Percentiles rank a stretch among this genome's conserved stretches.
Conservation (phyloP, 306 rosid genomes). For the Castanea mollissima region DNA sequence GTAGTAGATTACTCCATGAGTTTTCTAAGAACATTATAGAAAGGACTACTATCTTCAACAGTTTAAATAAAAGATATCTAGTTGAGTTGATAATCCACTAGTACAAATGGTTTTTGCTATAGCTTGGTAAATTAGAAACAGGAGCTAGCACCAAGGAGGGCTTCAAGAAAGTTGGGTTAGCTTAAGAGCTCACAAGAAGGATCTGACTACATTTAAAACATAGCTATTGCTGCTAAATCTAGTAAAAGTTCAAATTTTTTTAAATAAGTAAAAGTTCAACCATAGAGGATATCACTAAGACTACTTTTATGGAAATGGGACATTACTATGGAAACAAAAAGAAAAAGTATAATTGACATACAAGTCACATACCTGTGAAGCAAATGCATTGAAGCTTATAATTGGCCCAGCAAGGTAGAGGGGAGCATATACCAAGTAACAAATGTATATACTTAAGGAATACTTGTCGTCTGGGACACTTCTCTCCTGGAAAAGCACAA, state of each 20-base stretch:
- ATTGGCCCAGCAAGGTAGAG: slow-evolving; percentile 93
- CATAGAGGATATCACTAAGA: slow-evolving; percentile 16
- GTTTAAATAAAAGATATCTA: background rate
- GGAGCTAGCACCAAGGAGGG: background rate
- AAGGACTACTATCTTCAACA: background rate
- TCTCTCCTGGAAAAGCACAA: slow-evolving; percentile 63
- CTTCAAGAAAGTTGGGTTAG: slow-evolving; percentile 1
- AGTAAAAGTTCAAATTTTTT: slow-evolving; percentile 11
- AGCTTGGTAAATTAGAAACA: background rate
- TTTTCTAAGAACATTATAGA: background rate
- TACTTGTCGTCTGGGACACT: slow-evolving; percentile 58
- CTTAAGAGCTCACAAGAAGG: slow-evolving; percentile 1
- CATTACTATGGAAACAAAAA: slow-evolving; percentile 15
- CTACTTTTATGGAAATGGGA: slow-evolving; percentile 5
- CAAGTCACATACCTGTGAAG: slow-evolving; percentile 73
- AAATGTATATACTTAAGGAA: slow-evolving; percentile 55
- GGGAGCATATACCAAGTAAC: slow-evolving; percentile 87
- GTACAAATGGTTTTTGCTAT: background rate
- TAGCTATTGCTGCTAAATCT: background rate
- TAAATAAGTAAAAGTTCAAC: background rate
- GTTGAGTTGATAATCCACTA: background rate
- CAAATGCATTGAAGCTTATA: slow-evolving; percentile 90
- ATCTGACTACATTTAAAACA: background rate
- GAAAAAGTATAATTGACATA: slow-evolving; percentile 6
- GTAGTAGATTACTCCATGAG: background rate